These are phyloP conservation scores for Didymella arachidicola DNA, from an alignment of 2,329 filamentous ascomycete species.

Conservation along the genomic window DNA sequence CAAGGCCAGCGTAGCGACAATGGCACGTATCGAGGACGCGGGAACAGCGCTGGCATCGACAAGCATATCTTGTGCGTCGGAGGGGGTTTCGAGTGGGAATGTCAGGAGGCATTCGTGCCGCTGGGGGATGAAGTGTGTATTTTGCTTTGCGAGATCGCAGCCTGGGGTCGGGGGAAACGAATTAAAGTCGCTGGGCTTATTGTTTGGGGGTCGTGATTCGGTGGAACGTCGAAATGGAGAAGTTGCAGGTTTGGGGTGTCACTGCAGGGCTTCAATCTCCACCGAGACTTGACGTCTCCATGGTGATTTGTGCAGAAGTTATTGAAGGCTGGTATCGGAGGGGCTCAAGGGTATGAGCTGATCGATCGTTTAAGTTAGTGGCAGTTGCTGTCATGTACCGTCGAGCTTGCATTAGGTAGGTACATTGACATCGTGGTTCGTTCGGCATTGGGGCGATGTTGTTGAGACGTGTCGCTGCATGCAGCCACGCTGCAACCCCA, in stretches of 20 bases:
- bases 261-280: slow-evolving; percentile 15
- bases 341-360: not conserved
- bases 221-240: slow-evolving; percentile 6
- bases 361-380: not conserved
- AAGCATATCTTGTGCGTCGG: slow-evolving; percentile 29
- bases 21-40: slow-evolving; percentile 44
- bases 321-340: not conserved
- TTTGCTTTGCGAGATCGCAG: not conserved
- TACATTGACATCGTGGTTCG: not conserved
- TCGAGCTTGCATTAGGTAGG: not conserved
- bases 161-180: slow-evolving; percentile 5
- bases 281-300: slow-evolving; percentile 8
- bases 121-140: not conserved
- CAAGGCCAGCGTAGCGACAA: slow-evolving; percentile 52
- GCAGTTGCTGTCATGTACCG: not conserved
- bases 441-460: not conserved
- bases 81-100: slow-evolving; percentile 19
- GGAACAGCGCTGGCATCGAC: slow-evolving; percentile 27
- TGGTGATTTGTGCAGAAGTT: slow-evolving; percentile 7
- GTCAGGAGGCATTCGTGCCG: slow-evolving; percentile 26
- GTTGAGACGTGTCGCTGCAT: slow-evolving; percentile 6
- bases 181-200: not conserved
- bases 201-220: slow-evolving; percentile 8
- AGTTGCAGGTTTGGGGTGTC: slow-evolving; percentile 12
- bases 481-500: slow-evolving; percentile 15